Base-by-base conservation (phyloP, 2,329 filamentous ascomycete species). In the Aspergillus sp. region DNA sequence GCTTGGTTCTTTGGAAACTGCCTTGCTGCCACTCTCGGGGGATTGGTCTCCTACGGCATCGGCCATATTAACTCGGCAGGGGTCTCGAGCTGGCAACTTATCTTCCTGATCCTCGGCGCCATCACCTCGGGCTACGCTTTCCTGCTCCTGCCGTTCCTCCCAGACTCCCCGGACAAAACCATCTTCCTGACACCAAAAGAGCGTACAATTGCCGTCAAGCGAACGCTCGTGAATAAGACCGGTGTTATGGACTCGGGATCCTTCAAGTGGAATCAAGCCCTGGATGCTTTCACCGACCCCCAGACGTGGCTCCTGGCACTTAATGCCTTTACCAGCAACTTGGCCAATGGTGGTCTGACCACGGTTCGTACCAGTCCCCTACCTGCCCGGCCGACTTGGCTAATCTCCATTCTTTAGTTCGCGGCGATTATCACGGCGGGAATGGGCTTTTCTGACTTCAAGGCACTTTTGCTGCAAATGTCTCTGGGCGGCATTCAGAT, bases 321-420 rank as follows among this genome's bases (percentile, higher is more conserved):
- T 47, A 61, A 6, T 61, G 66, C 27, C 66, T 58, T 68, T 1
- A 53, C 52, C 5, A 62, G 63, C 27, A 67, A 67, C 7, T 58
- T 71, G 3, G 54, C 70, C 25, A 71, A 71, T 33, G 67, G 67
- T n/a, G 63, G 66, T 3, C 63, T 71, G 1, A 44, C 52, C 2
- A 72, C 19, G 5, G 19, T 22, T 10, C 19, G 19, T 22, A 22
- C 5, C 10, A 22, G n/a, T n/a, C n/a, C n/a, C n/a, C n/a, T n/a
- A n/a, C n/a, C n/a, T n/a, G n/a, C n/a, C n/a, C n/a, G n/a, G n/a
- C n/a, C n/a, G n/a, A n/a, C n/a, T n/a, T n/a, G n/a, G 19, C 19
- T 22, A 22, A 22, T 22, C 5, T 10, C 19, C 19, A 10, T 10
- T 10, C 19, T n/a, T n/a, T 10, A 70, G 35, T 72, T 71, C 39